phyloP scores from a whole-genome alignment of 192 early-diverging fungal species.

The Oehlia diaphana region DNA sequence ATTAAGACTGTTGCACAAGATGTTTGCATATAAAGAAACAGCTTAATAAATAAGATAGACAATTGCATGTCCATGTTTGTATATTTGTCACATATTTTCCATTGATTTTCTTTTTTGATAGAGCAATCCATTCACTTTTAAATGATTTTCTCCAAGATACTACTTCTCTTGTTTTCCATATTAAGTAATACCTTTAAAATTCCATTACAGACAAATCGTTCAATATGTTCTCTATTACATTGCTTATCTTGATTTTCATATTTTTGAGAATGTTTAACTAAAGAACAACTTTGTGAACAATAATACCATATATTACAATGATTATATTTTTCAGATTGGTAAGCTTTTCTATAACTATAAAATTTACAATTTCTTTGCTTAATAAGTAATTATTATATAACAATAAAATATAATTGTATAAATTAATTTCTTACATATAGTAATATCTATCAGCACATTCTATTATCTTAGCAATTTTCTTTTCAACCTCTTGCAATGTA shows the following conservation, averaged over 20 bases:
- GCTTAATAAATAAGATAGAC: not conserved
- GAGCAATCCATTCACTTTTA: slow-evolving; percentile 4
- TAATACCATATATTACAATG: not conserved
- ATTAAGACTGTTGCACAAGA: not conserved
- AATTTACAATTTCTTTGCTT: not conserved
- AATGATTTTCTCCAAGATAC: not conserved
- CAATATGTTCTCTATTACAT: not conserved
- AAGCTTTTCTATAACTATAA: not conserved
- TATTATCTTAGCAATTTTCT: no score
- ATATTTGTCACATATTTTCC: not conserved
- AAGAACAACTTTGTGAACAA: not conserved
- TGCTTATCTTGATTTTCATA: not conserved
- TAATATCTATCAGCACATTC: no score
- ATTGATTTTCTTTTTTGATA: not conserved
- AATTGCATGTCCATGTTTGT: not conserved
- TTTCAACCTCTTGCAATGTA: no score
- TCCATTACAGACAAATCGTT: not conserved
- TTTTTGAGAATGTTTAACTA: not conserved
- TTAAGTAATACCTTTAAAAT: not conserved
- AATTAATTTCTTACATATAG: no score
- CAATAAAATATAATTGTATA: no score
- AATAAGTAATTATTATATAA: no score
- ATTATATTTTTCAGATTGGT: not conserved
- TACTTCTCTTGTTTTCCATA: not conserved
- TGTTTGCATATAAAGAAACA: not conserved